Percentiles rank a stretch among this genome's conserved stretches.
These are phyloP conservation scores for Termitomyces sp. DNA, from an alignment of 768 basidiomycete species.

Conservation along the genomic window DNA sequence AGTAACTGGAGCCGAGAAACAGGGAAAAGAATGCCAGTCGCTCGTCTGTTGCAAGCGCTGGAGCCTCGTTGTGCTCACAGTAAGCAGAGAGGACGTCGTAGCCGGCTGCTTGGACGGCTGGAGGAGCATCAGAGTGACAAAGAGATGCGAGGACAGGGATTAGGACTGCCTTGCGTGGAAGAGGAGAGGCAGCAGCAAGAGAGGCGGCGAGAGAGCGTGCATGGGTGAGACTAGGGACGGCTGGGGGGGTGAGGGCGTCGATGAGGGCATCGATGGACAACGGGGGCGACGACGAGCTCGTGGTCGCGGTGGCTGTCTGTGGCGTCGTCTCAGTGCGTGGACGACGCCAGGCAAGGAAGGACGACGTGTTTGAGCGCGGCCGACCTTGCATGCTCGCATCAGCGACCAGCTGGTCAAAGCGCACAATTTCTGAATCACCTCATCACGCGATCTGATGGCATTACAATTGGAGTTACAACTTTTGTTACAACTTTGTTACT, in stretches of 20 bases:
- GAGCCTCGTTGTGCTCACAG: slow-evolving; percentile 55
- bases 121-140: slow-evolving; percentile 51
- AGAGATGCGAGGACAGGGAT: slow-evolving; percentile 59
- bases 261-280: slow-evolving; percentile 39
- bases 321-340: slow-evolving; percentile 18
- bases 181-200: slow-evolving; percentile 49
- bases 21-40: slow-evolving; percentile 62
- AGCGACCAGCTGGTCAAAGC: no score
- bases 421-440: no score
- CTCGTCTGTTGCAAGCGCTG: slow-evolving; percentile 49
- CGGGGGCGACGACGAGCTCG: slow-evolving; percentile 23
- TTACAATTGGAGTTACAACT: slow-evolving; percentile 8
- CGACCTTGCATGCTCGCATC: slow-evolving; percentile 16
- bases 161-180: slow-evolving; percentile 50
- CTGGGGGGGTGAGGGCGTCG: slow-evolving; percentile 45
- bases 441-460: slow-evolving; percentile 1
- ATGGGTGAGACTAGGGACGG: slow-evolving; percentile 63
- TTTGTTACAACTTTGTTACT: no score
- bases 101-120: slow-evolving; percentile 60
- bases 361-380: slow-evolving; percentile 31
- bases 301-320: slow-evolving; percentile 1
- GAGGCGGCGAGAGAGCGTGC: slow-evolving; percentile 56
- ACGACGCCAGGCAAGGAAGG: slow-evolving; percentile 28
- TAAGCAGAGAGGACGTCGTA: slow-evolving; percentile 72
- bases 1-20: slow-evolving; percentile 47